Percentiles rank a stretch among this genome's conserved stretches.
These are phyloP conservation scores for Boletus sensibilis DNA, from an alignment of 768 basidiomycete genomes.

Conservation along the genomic window DNA sequence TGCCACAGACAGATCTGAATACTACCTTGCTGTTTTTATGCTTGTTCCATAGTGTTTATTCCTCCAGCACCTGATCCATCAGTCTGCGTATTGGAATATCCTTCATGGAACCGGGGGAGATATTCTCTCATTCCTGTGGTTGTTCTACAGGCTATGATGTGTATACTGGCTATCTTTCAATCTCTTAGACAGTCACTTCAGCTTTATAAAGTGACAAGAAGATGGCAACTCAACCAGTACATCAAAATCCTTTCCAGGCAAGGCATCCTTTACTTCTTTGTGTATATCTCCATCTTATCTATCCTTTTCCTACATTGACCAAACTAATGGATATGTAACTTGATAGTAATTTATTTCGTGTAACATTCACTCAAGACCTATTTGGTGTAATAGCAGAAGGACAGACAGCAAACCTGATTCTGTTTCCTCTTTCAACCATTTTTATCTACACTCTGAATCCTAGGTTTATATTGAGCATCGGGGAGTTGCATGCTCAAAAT, in stretches of 20 bases:
- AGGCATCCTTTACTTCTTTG: slow-evolving; percentile 7
- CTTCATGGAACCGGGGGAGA: slow-evolving; percentile 2
- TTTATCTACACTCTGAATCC: slow-evolving; percentile 1
- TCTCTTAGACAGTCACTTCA: not conserved
- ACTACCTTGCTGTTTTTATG: not conserved
- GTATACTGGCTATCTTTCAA: not conserved
- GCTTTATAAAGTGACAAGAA: not conserved
- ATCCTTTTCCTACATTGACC: too few species aligned
- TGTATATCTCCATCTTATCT: not conserved
- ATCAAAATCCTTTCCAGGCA: slow-evolving; percentile 2
- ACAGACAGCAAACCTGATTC: not conserved
- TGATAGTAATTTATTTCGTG: not conserved
- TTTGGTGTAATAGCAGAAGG: not conserved
- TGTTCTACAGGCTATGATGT: slow-evolving; percentile 5
- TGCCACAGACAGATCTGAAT: not conserved
- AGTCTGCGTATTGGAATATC: slow-evolving; percentile 1
- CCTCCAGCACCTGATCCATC: not conserved
- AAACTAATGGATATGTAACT: not conserved
- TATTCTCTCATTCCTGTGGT: not conserved
- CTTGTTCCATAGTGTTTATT: not conserved
- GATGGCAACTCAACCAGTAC: slow-evolving; percentile 11
- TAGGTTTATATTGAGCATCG: slow-evolving; percentile 4
- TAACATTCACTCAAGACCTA: not conserved
- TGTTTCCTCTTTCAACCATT: not conserved
- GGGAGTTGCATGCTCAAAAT: not conserved